Evolutionary conservation across 176 grass and related monocot genomes (phyloP).

Genomic region (Cocos nucifera): DNA sequence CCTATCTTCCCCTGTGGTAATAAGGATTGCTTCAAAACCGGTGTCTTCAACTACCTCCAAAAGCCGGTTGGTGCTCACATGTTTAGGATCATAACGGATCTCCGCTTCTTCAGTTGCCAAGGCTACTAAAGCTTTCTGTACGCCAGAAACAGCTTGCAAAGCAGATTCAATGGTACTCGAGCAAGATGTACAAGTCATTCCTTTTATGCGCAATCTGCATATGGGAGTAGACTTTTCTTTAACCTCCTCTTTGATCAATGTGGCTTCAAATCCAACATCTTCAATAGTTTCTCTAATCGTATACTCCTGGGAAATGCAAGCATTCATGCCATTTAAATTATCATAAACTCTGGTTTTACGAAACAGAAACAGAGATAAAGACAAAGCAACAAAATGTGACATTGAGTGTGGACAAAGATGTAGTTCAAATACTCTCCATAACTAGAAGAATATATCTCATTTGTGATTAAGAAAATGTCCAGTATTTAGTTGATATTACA

Average conservation of each 20-base stretch:
- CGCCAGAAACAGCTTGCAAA: conserved; percentile 53
- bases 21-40: conserved; percentile 64
- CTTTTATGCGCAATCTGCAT: conserved; percentile 85
- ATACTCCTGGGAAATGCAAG: conserved; percentile 45
- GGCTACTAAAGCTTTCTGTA: conserved; percentile 71
- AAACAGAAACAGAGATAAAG: too few relatives aligned
- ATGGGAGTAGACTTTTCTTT: conserved; percentile 56
- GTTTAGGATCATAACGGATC: conserved; percentile 55
- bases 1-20: conserved; percentile 76
- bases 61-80: conserved; percentile 37
- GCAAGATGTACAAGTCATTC: conserved; percentile 88
- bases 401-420: too few relatives aligned
- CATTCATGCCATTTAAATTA: conserved; percentile 15
- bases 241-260: conserved; percentile 58
- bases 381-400: too few relatives aligned
- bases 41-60: conserved; percentile 51
- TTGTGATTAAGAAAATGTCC: too few relatives aligned
- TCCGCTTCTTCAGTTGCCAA: conserved; percentile 91
- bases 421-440: too few relatives aligned
- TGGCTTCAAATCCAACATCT: conserved; percentile 74
- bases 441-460: too few relatives aligned
- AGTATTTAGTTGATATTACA: too few relatives aligned
- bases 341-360: too few relatives aligned
- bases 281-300: conserved; percentile 80
- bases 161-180: conserved; percentile 54